phyloP scores from a whole-genome alignment of 2,329 filamentous ascomycete species.

The Mollisiaceae sp. region DNA sequence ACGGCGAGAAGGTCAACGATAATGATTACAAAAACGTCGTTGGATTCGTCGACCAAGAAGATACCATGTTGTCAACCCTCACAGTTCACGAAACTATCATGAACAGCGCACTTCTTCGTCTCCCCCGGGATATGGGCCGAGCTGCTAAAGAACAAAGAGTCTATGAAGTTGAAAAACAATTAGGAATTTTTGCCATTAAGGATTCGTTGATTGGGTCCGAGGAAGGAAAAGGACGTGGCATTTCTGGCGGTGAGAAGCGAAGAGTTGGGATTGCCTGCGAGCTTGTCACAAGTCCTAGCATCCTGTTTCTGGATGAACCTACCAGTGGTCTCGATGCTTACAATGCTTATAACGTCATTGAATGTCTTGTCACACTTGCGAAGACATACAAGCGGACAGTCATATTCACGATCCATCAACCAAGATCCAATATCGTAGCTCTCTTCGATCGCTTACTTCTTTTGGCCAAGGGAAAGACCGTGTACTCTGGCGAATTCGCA shows the following conservation, averaged over 20 bases:
- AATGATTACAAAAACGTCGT: slow-evolving; percentile 88
- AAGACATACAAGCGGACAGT: slow-evolving; percentile 97
- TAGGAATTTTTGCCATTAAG: slow-evolving; percentile 92
- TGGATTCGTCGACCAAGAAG: slow-evolving; percentile 97
- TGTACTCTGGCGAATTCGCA: slow-evolving; percentile 90
- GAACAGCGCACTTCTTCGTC: slow-evolving; percentile 86
- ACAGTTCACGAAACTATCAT: slow-evolving; percentile 98
- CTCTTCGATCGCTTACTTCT: slow-evolving; percentile 94
- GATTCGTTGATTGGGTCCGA: slow-evolving; percentile 96
- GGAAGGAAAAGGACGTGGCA: slow-evolving; percentile 90
- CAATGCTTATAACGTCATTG: slow-evolving; percentile 98
- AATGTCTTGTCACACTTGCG: slow-evolving; percentile 91
- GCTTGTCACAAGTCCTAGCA: slow-evolving; percentile 94
- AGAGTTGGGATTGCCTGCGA: slow-evolving; percentile 97
- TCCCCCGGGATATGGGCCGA: slow-evolving; percentile 90
- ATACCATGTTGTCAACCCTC: slow-evolving; percentile 92
- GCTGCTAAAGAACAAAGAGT: slow-evolving; percentile 90
- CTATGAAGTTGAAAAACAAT: slow-evolving; percentile 90
- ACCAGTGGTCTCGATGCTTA: slow-evolving; percentile 95
- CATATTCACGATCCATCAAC: slow-evolving; percentile 98
- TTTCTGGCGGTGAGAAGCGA: slow-evolving; percentile 95
- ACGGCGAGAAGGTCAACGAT: slow-evolving; percentile 87
- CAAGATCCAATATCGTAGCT: slow-evolving; percentile 96
- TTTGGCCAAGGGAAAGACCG: slow-evolving; percentile 84
- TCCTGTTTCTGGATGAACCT: slow-evolving; percentile 95